Evolutionary conservation across 78 protist species (phyloP).

Genomic region (Dictyostelium purpureum): DNA sequence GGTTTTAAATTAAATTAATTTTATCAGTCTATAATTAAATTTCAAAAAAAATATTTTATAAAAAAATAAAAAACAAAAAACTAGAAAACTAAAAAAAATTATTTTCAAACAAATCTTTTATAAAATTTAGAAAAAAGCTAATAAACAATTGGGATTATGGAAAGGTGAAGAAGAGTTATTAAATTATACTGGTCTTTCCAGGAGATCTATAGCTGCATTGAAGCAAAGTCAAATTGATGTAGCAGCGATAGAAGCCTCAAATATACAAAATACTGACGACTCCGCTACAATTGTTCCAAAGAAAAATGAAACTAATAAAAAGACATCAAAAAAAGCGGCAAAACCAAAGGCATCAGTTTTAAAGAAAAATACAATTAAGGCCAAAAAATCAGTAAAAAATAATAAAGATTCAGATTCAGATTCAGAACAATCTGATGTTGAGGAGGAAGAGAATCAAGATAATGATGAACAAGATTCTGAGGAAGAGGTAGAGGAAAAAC

Average conservation of each 20-base stretch:
- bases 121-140: slow-evolving; percentile 4
- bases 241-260: background rate
- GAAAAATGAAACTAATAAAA: background rate
- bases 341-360: background rate
- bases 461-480: background rate
- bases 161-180: background rate
- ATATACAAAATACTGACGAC: too few species aligned
- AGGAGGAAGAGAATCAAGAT: background rate
- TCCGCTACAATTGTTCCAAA: too few species aligned
- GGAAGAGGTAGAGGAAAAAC: background rate
- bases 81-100: too few species aligned
- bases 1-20: too few species aligned
- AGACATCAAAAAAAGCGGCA: background rate
- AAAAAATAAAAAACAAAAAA: too few species aligned
- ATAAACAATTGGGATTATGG: background rate
- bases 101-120: too few species aligned
- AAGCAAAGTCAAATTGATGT: background rate
- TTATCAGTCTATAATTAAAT: too few species aligned
- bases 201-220: background rate
- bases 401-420: background rate
- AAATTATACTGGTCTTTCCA: background rate
- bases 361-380: too few species aligned
- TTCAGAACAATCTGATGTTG: background rate
- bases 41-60: too few species aligned
- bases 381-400: background rate